Evolutionary conservation across 352 stramenopile genomes (phyloP).

Genomic region (Phytophthora uliginosa): DNA sequence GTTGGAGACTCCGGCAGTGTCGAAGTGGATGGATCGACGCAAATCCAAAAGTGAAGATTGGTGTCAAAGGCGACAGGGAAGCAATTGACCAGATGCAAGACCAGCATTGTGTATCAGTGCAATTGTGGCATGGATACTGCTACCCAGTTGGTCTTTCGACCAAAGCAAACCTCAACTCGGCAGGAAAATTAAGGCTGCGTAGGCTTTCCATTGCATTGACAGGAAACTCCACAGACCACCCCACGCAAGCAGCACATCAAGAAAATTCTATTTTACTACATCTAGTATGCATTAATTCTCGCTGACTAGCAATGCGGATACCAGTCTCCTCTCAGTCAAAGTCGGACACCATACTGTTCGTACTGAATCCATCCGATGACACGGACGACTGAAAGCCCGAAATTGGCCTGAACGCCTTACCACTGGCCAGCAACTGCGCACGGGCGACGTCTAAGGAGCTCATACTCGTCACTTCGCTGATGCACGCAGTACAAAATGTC

Average conservation of each 20-base stretch:
- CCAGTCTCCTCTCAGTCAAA: background rate
- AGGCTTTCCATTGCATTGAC: background rate
- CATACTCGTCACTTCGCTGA: constrained; percentile 42
- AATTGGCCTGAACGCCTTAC: constrained; percentile 18
- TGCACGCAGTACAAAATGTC: constrained; percentile 49
- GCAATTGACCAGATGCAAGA: background rate
- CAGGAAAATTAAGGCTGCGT: background rate
- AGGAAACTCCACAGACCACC: background rate
- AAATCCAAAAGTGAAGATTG: constrained; percentile 9
- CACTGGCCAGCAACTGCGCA: constrained; percentile 42
- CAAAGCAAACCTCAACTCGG: background rate
- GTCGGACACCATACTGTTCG: background rate
- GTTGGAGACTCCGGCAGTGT: background rate
- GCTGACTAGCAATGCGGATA: too few relatives aligned
- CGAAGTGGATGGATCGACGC: background rate
- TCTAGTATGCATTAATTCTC: too few relatives aligned
- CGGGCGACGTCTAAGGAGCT: constrained; percentile 39
- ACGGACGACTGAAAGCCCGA: constrained; percentile 31
- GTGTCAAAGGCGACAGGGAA: background rate
- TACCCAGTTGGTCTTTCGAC: background rate
- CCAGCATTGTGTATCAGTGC: constrained; percentile 10
- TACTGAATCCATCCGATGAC: constrained; percentile 18
- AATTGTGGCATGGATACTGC: background rate
- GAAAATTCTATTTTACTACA: too few relatives aligned
- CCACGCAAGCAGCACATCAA: background rate